Conservation (phyloP, 1,284 basidiomycete genomes). For the Coniferiporia sulphurascens region DNA sequence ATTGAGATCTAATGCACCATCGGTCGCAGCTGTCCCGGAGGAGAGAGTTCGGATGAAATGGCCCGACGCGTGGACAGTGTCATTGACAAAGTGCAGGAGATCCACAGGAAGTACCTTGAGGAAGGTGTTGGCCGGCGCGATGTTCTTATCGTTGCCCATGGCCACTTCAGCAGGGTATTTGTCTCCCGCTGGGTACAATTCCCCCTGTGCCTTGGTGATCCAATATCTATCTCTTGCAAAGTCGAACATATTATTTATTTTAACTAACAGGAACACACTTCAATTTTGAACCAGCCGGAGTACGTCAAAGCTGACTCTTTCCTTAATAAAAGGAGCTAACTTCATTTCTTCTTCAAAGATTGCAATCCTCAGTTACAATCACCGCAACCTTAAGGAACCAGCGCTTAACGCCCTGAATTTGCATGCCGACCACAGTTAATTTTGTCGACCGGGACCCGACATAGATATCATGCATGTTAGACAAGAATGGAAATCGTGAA, state of each 20-base stretch:
- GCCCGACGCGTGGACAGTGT: constrained; percentile 70
- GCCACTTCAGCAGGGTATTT: constrained; percentile 82
- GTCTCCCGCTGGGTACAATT: constrained; percentile 79
- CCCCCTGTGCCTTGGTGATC: constrained; percentile 57
- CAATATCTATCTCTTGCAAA: background rate
- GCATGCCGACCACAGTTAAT: constrained; percentile 38
- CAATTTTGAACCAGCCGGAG: constrained; percentile 77
- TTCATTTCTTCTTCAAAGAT: constrained; percentile 37
- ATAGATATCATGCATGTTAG: no score
- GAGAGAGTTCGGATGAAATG: constrained; percentile 82
- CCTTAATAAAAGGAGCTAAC: background rate
- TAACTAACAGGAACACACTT: constrained; percentile 59
- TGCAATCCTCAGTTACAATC: constrained; percentile 71
- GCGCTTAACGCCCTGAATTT: constrained; percentile 70
- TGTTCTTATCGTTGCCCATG: constrained; percentile 74
- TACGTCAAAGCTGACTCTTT: constrained; percentile 32
- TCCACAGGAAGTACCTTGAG: constrained; percentile 70
- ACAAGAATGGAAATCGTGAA: no score
- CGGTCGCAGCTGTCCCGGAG: constrained; percentile 68
- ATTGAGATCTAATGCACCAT: background rate
- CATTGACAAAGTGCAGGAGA: constrained; percentile 62
- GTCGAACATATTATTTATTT: background rate
- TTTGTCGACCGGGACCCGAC: constrained; percentile 18
- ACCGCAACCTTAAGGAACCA: constrained; percentile 71
- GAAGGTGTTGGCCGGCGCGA: constrained; percentile 60